Percentiles rank a stretch among this genome's conserved stretches.
Evolutionary conservation across 345 rosid genomes (phyloP).

Genomic region (Euphorbia peplus): DNA sequence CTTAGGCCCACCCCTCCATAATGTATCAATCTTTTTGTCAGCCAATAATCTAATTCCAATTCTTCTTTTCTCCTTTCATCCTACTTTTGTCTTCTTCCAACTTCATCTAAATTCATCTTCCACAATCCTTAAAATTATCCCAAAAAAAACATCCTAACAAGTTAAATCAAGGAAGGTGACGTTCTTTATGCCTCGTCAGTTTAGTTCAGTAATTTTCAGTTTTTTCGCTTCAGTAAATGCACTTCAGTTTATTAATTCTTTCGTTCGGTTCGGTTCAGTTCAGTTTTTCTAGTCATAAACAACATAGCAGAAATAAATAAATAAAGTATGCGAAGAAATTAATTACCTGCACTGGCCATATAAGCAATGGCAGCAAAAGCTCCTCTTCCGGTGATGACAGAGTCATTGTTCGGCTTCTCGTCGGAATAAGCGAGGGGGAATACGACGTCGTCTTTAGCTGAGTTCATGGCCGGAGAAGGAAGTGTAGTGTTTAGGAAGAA

Average conservation of each 20-base stretch:
- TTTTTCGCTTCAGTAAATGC: too few species aligned
- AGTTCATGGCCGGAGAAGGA: constrained; percentile 4
- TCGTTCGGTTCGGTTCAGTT: too few species aligned
- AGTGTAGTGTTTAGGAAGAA: too few species aligned
- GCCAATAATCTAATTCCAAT: constrained; percentile 1
- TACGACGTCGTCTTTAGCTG: background rate
- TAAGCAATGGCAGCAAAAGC: constrained; percentile 55
- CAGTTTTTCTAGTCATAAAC: too few species aligned
- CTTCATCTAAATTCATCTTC: background rate
- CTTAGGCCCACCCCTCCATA: constrained; percentile 20
- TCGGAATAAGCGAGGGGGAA: constrained; percentile 3
- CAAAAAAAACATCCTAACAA: background rate
- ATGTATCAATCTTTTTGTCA: constrained; percentile 10
- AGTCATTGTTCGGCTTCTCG: constrained; percentile 1
- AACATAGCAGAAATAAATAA: too few species aligned
- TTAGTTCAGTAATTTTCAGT: too few species aligned
- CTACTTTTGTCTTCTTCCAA: background rate
- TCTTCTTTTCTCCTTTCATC: background rate
- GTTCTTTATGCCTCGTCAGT: too few species aligned
- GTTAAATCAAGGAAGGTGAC: background rate
- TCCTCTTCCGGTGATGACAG: constrained; percentile 39
- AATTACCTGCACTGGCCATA: constrained; percentile 49
- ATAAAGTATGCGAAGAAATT: background rate
- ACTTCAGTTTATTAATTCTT: too few species aligned
- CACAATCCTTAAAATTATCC: background rate